Evolutionary conservation across 257 asterid genomes (phyloP), one percentile per base, ranked within the genome.

Genomic region (Jacaranda copaia): DNA sequence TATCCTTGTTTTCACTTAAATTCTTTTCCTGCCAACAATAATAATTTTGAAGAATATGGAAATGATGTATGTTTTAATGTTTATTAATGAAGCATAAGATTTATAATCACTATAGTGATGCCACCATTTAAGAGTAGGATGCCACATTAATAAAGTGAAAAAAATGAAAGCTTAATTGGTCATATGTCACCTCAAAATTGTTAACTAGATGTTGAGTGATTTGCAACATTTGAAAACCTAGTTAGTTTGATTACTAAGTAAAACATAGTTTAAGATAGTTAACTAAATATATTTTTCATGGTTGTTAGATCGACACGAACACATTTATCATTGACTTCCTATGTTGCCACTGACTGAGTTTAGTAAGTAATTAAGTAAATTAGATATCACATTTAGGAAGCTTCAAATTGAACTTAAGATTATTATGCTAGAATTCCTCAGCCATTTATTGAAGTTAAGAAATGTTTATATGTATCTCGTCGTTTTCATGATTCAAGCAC

Each of bases 381-480:
- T 0, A 55, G 15, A 14, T 15, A 45, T 35, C 18, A 73, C 39
- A 25, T 75, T 51, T 73, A 5, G 11, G 45, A 40, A 36, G 32
- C 63, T 38, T 74, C 12, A 8, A 48, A 63, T 59, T 62, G 5
- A 74, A 74, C 25, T 10, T 48, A 45, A n/a, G 15, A 42, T 72
- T 20, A 58, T 42, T n/a, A n/a, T n/a, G n/a, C n/a, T n/a, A n/a
- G n/a, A n/a, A n/a, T n/a, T n/a, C n/a, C n/a, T n/a, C n/a, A n/a
- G n/a, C 65, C 51, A 43, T 38, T 39, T 16, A 57, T 72, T 72
- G 16, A 19, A 57, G 48, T 6, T 40, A 13, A 72, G 25, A 40
- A 11, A 56, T 56, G 5, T 18, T 71, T 39, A 10, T n/a, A 59
- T 59, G 65, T 25, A 10, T 19, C 8, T 2, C 15, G 15, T 19